Conservation (phyloP, 2,329 filamentous ascomycete species). For the Dothideomycetidae sp. region DNA sequence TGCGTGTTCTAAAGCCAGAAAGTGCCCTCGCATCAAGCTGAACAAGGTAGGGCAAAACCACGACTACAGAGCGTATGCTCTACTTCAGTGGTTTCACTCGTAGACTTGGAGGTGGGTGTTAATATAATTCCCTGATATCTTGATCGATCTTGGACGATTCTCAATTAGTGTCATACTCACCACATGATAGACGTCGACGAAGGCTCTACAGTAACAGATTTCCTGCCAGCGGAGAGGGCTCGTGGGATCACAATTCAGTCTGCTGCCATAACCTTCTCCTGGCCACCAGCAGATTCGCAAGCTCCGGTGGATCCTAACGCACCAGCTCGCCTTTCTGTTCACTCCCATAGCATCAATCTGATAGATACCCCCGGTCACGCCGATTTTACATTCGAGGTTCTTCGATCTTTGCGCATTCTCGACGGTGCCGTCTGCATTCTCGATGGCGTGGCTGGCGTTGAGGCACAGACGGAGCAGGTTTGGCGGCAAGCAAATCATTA, state of each 20-base stretch:
- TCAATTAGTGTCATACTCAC: not conserved
- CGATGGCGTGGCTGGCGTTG: conserved; percentile 83
- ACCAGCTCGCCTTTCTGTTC: conserved; percentile 29
- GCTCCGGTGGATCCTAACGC: conserved; percentile 13
- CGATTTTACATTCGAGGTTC: conserved; percentile 93
- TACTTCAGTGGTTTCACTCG: conserved; percentile 86
- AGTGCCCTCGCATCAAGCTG: conserved; percentile 4
- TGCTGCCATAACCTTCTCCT: conserved; percentile 86
- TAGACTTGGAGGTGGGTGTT: conserved; percentile 53
- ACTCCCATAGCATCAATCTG: conserved; percentile 63
- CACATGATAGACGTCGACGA: conserved; percentile 62
- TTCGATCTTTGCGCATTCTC: conserved; percentile 74
- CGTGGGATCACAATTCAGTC: conserved; percentile 96
- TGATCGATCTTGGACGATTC: too few species aligned
- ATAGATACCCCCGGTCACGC: conserved; percentile 96
- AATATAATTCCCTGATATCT: too few species aligned
- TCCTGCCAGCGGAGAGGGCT: conserved; percentile 79
- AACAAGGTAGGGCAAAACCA: conserved; percentile 64
- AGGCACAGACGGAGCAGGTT: conserved; percentile 92
- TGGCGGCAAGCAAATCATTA: conserved; percentile 85
- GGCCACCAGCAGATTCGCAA: conserved; percentile 48
- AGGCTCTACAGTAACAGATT: conserved; percentile 94
- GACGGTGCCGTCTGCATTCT: conserved; percentile 89
- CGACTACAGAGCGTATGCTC: conserved; percentile 97
- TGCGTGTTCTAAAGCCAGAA: conserved; percentile 23